Conservation (phyloP, 805 yeast species). For the Millerozyma miso region DNA sequence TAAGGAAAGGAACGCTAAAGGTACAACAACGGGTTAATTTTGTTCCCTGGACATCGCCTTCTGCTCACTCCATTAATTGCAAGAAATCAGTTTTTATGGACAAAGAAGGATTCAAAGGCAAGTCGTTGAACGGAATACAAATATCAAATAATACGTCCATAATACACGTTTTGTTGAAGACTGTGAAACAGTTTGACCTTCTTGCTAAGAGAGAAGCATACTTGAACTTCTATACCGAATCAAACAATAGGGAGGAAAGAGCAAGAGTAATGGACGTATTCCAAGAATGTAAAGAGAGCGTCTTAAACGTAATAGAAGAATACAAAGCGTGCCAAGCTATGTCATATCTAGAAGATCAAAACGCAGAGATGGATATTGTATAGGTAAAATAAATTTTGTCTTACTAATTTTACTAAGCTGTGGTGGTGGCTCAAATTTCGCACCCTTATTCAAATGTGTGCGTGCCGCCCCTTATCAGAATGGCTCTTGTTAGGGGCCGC, state of each 20-base stretch:
- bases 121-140: constrained; percentile 66
- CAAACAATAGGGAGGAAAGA: constrained; percentile 40
- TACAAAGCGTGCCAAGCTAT: constrained; percentile 39
- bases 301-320: constrained; percentile 43
- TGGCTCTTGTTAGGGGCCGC: no score
- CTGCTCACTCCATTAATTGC: constrained; percentile 75
- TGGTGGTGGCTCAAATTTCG: neutral
- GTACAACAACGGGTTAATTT: constrained; percentile 67
- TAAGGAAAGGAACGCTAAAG: constrained; percentile 60
- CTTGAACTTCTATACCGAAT: constrained; percentile 63
- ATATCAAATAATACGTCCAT: constrained; percentile 80
- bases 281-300: constrained; percentile 45
- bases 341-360: constrained; percentile 45
- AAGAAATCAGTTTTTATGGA: constrained; percentile 59
- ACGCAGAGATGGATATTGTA: constrained; percentile 30
- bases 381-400: neutral
- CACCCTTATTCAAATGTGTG: no score
- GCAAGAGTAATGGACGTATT: constrained; percentile 46
- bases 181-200: constrained; percentile 73
- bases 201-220: constrained; percentile 80
- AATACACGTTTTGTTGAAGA: constrained; percentile 58
- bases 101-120: constrained; percentile 27
- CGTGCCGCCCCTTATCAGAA: no score
- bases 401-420: constrained; percentile 12
- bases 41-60: constrained; percentile 82